Conservation (phyloP, 176 grass and related monocot genomes). For the Rhipidocladum racemiflorum region DNA sequence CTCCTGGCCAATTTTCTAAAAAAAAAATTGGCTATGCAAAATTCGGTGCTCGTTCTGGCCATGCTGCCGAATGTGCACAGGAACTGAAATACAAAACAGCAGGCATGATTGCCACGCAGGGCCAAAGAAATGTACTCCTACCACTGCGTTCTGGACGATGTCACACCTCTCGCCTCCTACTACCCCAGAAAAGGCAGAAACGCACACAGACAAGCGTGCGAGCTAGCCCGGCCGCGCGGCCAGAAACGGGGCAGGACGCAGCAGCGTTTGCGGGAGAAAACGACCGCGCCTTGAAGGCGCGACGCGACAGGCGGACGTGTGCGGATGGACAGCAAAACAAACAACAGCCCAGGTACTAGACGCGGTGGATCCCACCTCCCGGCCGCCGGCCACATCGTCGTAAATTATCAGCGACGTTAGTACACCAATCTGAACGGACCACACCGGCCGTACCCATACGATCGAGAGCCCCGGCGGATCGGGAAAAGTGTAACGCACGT, state of each 20-base stretch:
- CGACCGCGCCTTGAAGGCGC: slow-evolving; percentile 28
- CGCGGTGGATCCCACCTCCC: neutral
- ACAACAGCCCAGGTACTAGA: neutral
- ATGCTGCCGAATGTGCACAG: neutral
- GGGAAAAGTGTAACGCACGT: neutral
- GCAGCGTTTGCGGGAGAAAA: slow-evolving; percentile 26
- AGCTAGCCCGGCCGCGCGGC: neutral
- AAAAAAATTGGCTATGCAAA: neutral
- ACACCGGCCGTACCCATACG: neutral
- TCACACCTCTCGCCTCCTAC: neutral
- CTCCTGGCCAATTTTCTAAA: too few species aligned
- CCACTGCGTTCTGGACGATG: neutral
- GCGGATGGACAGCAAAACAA: slow-evolving; percentile 3
- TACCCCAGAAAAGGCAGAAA: neutral
- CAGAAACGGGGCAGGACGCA: neutral
- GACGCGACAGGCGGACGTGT: slow-evolving; percentile 25
- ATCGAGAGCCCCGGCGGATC: neutral
- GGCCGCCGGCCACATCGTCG: neutral
- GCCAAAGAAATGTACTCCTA: neutral
- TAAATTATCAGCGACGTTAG: neutral
- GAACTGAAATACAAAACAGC: neutral
- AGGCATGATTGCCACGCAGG: neutral
- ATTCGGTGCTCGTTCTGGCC: neutral
- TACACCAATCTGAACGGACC: neutral
- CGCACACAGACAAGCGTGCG: neutral